Conservation (phyloP, 805 yeast species). For the Sungouiozyma intestinalis region DNA sequence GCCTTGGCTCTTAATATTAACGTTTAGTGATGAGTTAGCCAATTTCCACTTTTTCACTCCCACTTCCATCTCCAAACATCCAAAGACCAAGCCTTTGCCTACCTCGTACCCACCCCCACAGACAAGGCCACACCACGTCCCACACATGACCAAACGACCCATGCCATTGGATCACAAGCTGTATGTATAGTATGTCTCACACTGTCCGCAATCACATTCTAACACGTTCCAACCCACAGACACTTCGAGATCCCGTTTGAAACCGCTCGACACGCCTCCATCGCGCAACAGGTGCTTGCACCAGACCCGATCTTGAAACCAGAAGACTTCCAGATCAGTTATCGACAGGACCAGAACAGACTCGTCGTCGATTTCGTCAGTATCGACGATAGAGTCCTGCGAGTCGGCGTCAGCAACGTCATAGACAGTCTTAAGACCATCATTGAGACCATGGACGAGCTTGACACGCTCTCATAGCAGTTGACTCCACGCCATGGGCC, state of each 20-base stretch:
- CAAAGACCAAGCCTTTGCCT: too few species aligned
- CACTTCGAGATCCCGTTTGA: conserved; percentile 55
- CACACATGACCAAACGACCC: too few species aligned
- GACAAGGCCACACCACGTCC: too few species aligned
- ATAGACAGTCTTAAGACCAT: conserved; percentile 69
- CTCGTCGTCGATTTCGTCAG: conserved; percentile 47
- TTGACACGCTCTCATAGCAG: conserved; percentile 2
- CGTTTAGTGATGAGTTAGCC: not conserved
- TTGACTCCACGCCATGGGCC: too few species aligned
- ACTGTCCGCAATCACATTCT: not conserved
- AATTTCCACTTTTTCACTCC: too few species aligned
- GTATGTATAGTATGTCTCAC: conserved; percentile 7
- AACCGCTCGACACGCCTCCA: conserved; percentile 44
- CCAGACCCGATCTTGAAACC: conserved; percentile 81
- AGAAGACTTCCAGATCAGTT: conserved; percentile 46
- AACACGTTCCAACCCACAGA: conserved; percentile 15
- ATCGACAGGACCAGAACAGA: conserved; percentile 27
- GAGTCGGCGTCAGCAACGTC: conserved; percentile 78
- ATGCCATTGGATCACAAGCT: conserved; percentile 12
- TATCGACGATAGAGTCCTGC: conserved; percentile 57
- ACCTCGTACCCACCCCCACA: too few species aligned
- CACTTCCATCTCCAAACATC: too few species aligned
- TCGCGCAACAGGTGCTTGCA: conserved; percentile 48
- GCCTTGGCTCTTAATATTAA: too few species aligned
- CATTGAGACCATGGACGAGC: conserved; percentile 67